Base-by-base conservation (phyloP, 805 yeast species). In the Tetrapisispora phaffii region DNA sequence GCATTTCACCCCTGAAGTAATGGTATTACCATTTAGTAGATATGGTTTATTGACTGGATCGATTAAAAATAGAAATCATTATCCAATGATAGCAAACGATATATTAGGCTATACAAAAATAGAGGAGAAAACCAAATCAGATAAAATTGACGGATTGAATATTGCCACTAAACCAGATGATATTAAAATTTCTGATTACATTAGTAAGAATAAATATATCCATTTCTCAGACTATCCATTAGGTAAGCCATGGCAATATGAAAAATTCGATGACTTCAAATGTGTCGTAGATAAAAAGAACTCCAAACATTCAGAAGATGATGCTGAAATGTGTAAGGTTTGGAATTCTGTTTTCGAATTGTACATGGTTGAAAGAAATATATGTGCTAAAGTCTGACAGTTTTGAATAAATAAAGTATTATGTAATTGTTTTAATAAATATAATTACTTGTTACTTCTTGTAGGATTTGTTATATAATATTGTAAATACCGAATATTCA, bases 221-320 rank as follows among this genome's bases (percentile, higher is more conserved):
- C 88, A 82, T 57, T 82, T 76, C 58, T 75, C 82, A 3, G 88
- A 82, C 55, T 70, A 72, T 31, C 87, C 87, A 6, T 59, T 80
- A 7, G 77, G 80, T 0, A 80, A 82, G 54, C 85, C 85, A 3
- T 80, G 86, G 86, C 58, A 38, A 5, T 55, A 52, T 44, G 19
- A 26, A 12, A 41, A 48, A 7, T 20, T 50, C 7, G 54, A 56
- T 4, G 54, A 50, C 4, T 41, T 60, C 26, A 45, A 53, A 45
- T 62, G 66, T 46, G 41, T 20, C 3, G 52, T 40, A 1, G 51
- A 50, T 16, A 47, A 39, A 26, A 41, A 52, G 7, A 23, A 23
- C 23, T 26, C 47, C 0, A 39, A 51, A 15, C 42, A 48, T 37
- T 19, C 36, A 17, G 50, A 51, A 16, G 33, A 41, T 16, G 53